Evolutionary conservation across 768 basidiomycete genomes (phyloP).

Genomic region (Calocera cornea): DNA sequence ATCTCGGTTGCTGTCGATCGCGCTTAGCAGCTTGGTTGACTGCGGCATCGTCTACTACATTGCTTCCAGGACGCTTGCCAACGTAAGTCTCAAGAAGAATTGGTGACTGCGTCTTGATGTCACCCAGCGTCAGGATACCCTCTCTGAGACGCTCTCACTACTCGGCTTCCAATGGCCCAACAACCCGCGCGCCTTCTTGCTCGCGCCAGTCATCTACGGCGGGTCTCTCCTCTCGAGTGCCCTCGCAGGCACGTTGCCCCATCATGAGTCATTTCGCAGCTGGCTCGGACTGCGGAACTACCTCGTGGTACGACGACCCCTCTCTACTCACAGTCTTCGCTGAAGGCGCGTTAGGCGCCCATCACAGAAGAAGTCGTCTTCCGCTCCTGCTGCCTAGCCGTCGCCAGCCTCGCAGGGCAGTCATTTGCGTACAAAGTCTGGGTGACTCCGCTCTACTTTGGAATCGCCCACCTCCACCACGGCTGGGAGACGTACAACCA

Average conservation of each 20-base stretch:
- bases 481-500: constrained; percentile 73
- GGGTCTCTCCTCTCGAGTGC: constrained; percentile 46
- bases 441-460: constrained; percentile 73
- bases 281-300: constrained; percentile 64
- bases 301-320: constrained; percentile 24
- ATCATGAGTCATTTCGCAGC: constrained; percentile 34
- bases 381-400: constrained; percentile 64
- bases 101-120: background rate
- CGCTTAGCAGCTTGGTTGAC: constrained; percentile 45
- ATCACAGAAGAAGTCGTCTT: constrained; percentile 89
- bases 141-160: constrained; percentile 16
- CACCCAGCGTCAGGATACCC: background rate
- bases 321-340: background rate
- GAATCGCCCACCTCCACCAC: constrained; percentile 84
- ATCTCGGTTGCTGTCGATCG: constrained; percentile 59
- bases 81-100: constrained; percentile 14
- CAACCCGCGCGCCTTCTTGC: constrained; percentile 34
- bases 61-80: constrained; percentile 15
- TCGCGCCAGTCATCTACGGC: constrained; percentile 59
- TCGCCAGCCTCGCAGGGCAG: constrained; percentile 53
- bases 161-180: constrained; percentile 15
- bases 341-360: constrained; percentile 54
- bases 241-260: constrained; percentile 34
- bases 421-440: constrained; percentile 53
- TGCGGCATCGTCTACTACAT: constrained; percentile 36